Base-by-base conservation (phyloP, 2,329 filamentous ascomycete species). In the Penicillium glabrum region DNA sequence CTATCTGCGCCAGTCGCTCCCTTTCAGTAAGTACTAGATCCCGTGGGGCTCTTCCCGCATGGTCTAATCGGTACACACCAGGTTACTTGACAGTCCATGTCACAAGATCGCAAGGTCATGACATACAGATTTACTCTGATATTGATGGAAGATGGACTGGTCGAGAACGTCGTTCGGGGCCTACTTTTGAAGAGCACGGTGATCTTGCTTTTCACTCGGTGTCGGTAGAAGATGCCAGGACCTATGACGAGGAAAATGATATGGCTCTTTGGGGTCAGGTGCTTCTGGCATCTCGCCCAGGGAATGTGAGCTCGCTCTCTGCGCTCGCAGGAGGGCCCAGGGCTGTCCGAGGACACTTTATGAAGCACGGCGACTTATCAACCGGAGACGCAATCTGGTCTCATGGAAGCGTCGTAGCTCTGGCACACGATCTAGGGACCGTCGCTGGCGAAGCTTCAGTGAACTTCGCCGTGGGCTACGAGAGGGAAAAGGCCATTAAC, bases 61-160 rank as follows among this genome's bases (percentile, higher is more conserved):
- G 16, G 29, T 46, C 51, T 47, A 31, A 53, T n/a, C 9, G 7
- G 10, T 19, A n/a, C 3, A 29, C 16, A 23, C 3, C 50, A 72
- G 69, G 73, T 55, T 79, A 78, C 54, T 61, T 80, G 51, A 79
- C 75, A 0, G 73, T 79, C 16, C 67, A 70, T 21, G 67, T 72
- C 1, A 63, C 62, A 5, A 63, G 56, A 2, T 60, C 59, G 5
- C 58, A 60, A 19, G 64, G 58, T 16, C 65, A 68, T 41, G 58
- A 64, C 10, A 67, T 80, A 14, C 75, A 79, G 52, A 61, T 79
- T 3, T 78, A 76, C 56, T 75, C 73, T 1, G 74, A 76, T 56
- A 77, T 80, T 27, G 77, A 79, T 58, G 74, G 73, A 21, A 72
- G 72, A 46, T 80, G 77, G 76, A 70, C 74, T n/a, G 78, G 77